Conservation (phyloP, 1,284 basidiomycete species). For the Pterulicium gracile region DNA sequence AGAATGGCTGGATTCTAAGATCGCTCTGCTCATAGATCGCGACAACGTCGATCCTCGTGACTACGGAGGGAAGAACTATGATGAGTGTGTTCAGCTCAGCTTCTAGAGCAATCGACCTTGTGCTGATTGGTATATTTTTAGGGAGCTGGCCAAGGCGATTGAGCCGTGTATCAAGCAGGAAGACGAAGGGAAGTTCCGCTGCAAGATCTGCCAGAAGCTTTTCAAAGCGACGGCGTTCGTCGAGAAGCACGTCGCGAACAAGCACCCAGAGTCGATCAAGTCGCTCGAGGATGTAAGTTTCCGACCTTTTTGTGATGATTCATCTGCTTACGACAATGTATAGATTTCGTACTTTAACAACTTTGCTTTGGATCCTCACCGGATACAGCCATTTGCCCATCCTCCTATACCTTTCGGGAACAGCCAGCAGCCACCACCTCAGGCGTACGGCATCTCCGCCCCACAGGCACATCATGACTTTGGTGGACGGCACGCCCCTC, state of each 20-base stretch:
- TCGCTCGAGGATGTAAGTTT: conserved; percentile 59
- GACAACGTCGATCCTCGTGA: conserved; percentile 73
- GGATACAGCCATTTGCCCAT: conserved; percentile 77
- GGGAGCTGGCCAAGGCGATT: conserved; percentile 70
- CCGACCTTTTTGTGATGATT: conserved; percentile 7
- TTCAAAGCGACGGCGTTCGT: conserved; percentile 95
- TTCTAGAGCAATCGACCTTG: conserved; percentile 8
- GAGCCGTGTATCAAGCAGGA: conserved; percentile 84
- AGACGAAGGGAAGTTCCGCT: conserved; percentile 90
- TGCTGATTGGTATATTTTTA: conserved; percentile 22
- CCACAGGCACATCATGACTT: conserved; percentile 36
- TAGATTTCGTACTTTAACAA: conserved; percentile 87
- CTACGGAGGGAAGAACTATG: conserved; percentile 81
- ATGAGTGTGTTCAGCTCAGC: conserved; percentile 59
- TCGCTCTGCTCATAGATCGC: conserved; percentile 66
- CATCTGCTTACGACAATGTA: conserved; percentile 11
- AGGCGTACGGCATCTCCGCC: conserved; percentile 67
- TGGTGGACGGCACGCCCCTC: conserved; percentile 7
- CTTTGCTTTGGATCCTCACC: conserved; percentile 87
- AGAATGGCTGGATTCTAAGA: conserved; percentile 77
- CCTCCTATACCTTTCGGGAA: conserved; percentile 55
- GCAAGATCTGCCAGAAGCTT: conserved; percentile 88
- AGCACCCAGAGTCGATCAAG: conserved; percentile 75
- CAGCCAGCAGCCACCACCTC: conserved; percentile 60
- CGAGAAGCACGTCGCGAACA: conserved; percentile 88